These are phyloP conservation scores for Penicillium robsamsonii DNA, from an alignment of 495 filamentous ascomycete species.

Conservation along the genomic window DNA sequence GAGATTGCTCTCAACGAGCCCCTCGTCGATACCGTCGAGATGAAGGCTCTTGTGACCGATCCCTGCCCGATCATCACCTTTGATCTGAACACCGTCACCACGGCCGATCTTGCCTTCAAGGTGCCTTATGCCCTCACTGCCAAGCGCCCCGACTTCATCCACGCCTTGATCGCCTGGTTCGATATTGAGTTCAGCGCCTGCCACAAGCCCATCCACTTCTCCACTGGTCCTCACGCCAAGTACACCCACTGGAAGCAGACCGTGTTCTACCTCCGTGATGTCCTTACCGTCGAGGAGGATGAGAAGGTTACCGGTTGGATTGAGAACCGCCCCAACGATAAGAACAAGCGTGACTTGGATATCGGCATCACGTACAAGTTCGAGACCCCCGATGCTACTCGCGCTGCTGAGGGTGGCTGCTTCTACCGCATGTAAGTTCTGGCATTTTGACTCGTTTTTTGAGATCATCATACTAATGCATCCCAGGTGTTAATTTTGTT, in stretches of 20 bases:
- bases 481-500: conserved; percentile 42
- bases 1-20: conserved; percentile 78
- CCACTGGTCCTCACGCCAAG: conserved; percentile 84
- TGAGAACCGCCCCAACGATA: conserved; percentile 82
- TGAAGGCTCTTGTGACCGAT: conserved; percentile 78
- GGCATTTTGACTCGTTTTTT: background rate
- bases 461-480: conserved; percentile 26
- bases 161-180: conserved; percentile 97
- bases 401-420: conserved; percentile 66
- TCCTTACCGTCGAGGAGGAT: conserved; percentile 76
- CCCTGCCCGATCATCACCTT: conserved; percentile 71
- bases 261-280: conserved; percentile 82
- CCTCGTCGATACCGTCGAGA: conserved; percentile 77
- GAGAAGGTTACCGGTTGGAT: conserved; percentile 71
- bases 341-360: conserved; percentile 93
- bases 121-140: conserved; percentile 68
- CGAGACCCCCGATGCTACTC: conserved; percentile 66
- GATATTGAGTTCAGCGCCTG: conserved; percentile 97
- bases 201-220: conserved; percentile 82
- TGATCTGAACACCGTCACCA: conserved; percentile 75
- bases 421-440: conserved; percentile 81
- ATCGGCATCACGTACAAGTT: conserved; percentile 83
- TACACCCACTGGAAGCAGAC: conserved; percentile 97
- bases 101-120: conserved; percentile 72
- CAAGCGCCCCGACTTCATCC: conserved; percentile 84